Evolutionary conservation across 768 basidiomycete species (phyloP).

Genomic region (Solioccasus polychromus): DNA sequence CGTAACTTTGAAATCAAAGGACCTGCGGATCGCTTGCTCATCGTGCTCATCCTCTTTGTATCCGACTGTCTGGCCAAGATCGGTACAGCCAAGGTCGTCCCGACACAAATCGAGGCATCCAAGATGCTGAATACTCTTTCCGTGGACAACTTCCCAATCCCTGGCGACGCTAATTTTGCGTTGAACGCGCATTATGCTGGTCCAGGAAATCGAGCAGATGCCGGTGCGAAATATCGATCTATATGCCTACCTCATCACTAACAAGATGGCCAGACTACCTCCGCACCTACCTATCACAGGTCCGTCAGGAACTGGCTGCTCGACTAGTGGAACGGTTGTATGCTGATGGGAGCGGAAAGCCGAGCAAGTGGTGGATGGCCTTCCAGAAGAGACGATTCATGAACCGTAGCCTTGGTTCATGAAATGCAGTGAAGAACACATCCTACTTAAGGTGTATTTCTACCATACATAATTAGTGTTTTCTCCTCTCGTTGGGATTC

Average conservation of each 20-base stretch:
- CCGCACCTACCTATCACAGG: conserved; percentile 88
- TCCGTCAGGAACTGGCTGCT: conserved; percentile 86
- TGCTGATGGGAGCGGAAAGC: conserved; percentile 88
- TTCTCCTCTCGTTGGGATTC: conserved; percentile 85
- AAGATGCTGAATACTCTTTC: conserved; percentile 90
- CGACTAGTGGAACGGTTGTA: conserved; percentile 88
- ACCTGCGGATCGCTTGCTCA: conserved; percentile 91
- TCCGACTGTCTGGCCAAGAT: conserved; percentile 96
- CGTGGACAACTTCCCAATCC: conserved; percentile 90
- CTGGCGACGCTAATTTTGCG: conserved; percentile 93
- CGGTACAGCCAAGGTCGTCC: conserved; percentile 63
- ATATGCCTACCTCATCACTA: neutral
- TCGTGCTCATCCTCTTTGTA: conserved; percentile 95
- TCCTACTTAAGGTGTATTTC: conserved; percentile 16
- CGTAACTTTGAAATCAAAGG: conserved; percentile 99
- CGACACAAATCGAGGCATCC: conserved; percentile 78
- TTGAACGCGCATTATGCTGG: conserved; percentile 89
- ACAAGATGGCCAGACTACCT: conserved; percentile 64
- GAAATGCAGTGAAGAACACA: conserved; percentile 18
- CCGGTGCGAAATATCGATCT: conserved; percentile 52
- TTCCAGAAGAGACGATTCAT: conserved; percentile 98
- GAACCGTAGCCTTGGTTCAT: conserved; percentile 82
- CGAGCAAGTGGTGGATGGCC: conserved; percentile 99
- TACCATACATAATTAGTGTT: conserved; percentile 32
- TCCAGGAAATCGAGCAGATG: conserved; percentile 72